Evolutionary conservation across 768 basidiomycete species (phyloP).

Genomic region (Rhodotorula diobovata): DNA sequence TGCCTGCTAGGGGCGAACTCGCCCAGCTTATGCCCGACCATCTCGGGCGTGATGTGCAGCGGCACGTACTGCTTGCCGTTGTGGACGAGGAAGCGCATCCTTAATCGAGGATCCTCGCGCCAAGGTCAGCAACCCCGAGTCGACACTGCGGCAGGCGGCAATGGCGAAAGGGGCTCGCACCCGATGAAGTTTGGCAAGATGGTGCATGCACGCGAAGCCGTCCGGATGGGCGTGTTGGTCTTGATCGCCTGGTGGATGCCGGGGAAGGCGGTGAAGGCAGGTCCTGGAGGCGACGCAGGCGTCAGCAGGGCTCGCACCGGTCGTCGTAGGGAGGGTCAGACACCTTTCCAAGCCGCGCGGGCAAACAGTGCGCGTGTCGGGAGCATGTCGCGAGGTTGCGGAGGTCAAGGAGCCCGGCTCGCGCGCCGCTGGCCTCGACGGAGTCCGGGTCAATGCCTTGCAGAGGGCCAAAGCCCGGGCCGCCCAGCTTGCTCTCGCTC

Average conservation of each 20-base stretch:
- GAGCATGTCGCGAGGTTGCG: not conserved
- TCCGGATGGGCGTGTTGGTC: slow-evolving; percentile 79
- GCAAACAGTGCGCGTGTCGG: not conserved
- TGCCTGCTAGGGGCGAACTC: slow-evolving; percentile 58
- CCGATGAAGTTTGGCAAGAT: slow-evolving; percentile 95
- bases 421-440: too few relatives aligned
- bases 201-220: slow-evolving; percentile 81
- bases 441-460: too few relatives aligned
- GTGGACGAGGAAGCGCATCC: slow-evolving; percentile 84
- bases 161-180: slow-evolving; percentile 56
- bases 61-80: slow-evolving; percentile 88
- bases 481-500: too few relatives aligned
- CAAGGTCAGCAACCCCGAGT: too few relatives aligned
- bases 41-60: slow-evolving; percentile 83
- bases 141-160: too few relatives aligned
- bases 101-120: too few relatives aligned
- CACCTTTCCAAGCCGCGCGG: slow-evolving; percentile 50
- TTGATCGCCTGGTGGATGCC: slow-evolving; percentile 73
- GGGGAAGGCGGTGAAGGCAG: slow-evolving; percentile 89
- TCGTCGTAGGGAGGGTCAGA: not conserved
- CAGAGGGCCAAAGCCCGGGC: too few relatives aligned
- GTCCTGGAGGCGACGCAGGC: slow-evolving; percentile 56
- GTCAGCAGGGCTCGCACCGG: not conserved
- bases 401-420: too few relatives aligned
- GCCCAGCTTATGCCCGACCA: slow-evolving; percentile 97